A percentile compares a stretch with the other conserved stretches of the same genome.
Conservation (phyloP, 73 alveolate species). For the Paramecium bursaria region DNA sequence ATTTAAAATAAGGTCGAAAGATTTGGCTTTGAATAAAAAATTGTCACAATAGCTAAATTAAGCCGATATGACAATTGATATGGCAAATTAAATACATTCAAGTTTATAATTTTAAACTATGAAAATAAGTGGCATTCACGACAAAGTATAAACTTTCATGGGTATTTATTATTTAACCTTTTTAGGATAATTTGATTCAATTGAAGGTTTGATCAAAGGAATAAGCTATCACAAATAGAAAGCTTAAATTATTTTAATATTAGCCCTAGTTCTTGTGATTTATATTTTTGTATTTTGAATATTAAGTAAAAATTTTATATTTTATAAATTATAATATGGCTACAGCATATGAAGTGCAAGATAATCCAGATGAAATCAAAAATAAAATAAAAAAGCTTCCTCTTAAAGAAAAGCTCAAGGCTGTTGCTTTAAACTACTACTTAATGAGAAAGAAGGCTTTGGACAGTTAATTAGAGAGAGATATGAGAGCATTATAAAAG, state of each 20-base stretch:
- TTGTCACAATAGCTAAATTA: too few species aligned
- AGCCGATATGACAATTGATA: neutral
- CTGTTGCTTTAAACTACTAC: conserved; percentile 44
- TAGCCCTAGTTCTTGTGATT: neutral
- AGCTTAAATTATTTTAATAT: too few species aligned
- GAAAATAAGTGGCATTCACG: neutral
- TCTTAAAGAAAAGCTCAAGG: conserved; percentile 46
- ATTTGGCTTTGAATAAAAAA: too few species aligned
- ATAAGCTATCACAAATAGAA: neutral
- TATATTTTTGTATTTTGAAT: too few species aligned
- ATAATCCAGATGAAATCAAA: neutral
- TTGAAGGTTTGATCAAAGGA: neutral
- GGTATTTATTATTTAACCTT: neutral
- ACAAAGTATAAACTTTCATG: neutral
- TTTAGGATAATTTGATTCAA: neutral
- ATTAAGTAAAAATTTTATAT: neutral
- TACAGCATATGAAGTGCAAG: neutral
- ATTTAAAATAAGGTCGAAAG: too few species aligned
- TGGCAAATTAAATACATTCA: neutral
- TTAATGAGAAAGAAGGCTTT: conserved; percentile 33
- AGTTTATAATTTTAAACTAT: too few species aligned
- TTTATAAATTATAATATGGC: too few species aligned
- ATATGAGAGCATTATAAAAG: conserved; percentile 10
- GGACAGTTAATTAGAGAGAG: conserved; percentile 8
- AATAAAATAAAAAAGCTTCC: conserved; percentile 12